phyloP scores from a whole-genome alignment of 768 basidiomycete species.

The Dacryopinax spathularia region DNA sequence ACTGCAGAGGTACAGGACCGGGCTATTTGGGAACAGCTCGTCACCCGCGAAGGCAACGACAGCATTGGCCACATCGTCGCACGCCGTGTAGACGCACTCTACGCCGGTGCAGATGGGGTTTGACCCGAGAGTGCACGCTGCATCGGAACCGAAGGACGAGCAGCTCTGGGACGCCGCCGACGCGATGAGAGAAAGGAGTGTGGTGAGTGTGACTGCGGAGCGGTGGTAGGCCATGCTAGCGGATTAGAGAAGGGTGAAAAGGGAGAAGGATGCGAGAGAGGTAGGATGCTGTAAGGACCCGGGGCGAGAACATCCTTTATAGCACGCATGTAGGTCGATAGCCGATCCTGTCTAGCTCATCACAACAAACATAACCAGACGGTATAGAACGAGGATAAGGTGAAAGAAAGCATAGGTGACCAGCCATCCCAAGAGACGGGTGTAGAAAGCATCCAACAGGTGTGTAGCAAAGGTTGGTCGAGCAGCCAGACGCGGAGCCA shows the following conservation, averaged over 20 bases:
- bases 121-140: background rate
- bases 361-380: background rate
- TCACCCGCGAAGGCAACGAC: background rate
- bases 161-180: background rate
- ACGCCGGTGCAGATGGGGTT: background rate
- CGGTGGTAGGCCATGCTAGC: background rate
- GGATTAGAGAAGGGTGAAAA: background rate
- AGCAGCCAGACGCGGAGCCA: background rate
- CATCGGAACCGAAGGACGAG: background rate
- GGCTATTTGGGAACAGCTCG: background rate
- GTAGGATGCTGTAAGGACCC: background rate
- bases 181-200: background rate
- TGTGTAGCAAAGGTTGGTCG: background rate
- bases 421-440: background rate
- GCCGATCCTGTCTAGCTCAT: background rate
- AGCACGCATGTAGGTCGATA: background rate
- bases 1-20: background rate
- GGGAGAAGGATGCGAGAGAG: background rate
- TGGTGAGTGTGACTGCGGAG: constrained; percentile 4
- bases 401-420: background rate
- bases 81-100: background rate
- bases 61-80: constrained; percentile 1
- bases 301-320: background rate
- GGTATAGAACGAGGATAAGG: background rate
- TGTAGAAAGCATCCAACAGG: background rate